Evolutionary conservation across 2,329 filamentous ascomycete species (phyloP), one percentile per base, ranked within the genome.

Genomic region (Beauveria scarabaeidicola): DNA sequence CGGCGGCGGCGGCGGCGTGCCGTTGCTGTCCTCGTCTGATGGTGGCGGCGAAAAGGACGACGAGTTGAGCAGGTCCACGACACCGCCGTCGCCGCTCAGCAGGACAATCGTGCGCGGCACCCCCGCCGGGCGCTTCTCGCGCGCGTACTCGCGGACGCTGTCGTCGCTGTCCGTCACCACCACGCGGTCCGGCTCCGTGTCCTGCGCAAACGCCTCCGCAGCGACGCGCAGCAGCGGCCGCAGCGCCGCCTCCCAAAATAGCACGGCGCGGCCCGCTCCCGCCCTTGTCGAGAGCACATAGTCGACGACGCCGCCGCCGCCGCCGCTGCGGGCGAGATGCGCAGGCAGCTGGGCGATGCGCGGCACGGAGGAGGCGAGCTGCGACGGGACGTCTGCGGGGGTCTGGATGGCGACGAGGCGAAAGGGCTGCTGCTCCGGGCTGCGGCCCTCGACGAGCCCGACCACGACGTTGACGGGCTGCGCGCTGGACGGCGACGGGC

Each of bases 71-170:
- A 94, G 77, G 66, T 97, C 93, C 19, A 91, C 81, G 2, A 96
- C 73, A 6, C 91, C 93, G 15, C 93, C 93, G 70, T 97, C 93
- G 7, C 93, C 93, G 52, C 89, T 93, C 5, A 97, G 78, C 13
- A 97, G 80, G 32, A 97, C 74, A 27, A 97, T 78, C 0, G 86
- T 85, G 68, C 86, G 55, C 29, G 63, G 56, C 56, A 62, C 27
- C 11, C 7, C 29, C 59, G n/a, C 60, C 59, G n/a, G 69, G 9
- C 52, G 65, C 5, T 78, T 64, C 2, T 65, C 50, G 3, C 64
- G 66, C 0, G 87, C 82, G 57, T 95, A 83, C 1, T 88, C 76
- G 6, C 78, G 76, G 44, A 97, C 81, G 13, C 82, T 89, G 2
- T 83, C 74, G 1, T 81, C 75, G 32, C 82, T 87, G 25, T 80